phyloP scores from a whole-genome alignment of 75 land plant species.

The Picea sitchensis region DNA sequence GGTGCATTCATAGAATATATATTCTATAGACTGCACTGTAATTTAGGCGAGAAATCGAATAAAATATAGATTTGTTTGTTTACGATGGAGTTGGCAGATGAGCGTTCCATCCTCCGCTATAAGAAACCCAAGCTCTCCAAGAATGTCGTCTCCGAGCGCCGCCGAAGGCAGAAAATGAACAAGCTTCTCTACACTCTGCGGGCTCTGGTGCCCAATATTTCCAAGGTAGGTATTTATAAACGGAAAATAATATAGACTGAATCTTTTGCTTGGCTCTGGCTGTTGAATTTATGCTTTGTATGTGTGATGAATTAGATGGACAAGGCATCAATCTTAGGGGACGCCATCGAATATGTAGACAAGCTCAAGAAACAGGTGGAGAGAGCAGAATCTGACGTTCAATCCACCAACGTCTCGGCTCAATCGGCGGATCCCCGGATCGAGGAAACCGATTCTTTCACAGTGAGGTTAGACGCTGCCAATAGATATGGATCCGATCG shows the following conservation, averaged over 20 bases:
- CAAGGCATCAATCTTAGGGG: slow-evolving; percentile 85
- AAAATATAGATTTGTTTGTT: neutral
- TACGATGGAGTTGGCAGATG: neutral
- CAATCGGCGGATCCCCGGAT: neutral
- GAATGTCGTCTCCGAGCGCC: slow-evolving; percentile 64
- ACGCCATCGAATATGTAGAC: slow-evolving; percentile 67
- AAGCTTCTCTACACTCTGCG: slow-evolving; percentile 82
- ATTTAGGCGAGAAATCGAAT: neutral
- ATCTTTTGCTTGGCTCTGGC: too few species aligned
- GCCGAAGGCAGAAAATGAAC: slow-evolving; percentile 76
- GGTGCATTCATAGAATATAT: too few species aligned
- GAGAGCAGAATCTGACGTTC: slow-evolving; percentile 9
- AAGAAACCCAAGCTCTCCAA: slow-evolving; percentile 4
- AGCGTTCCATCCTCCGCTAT: neutral
- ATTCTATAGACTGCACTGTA: neutral
- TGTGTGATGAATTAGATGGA: slow-evolving; percentile 56
- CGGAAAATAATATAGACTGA: too few species aligned
- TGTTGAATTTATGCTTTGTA: too few species aligned
- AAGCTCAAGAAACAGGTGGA: slow-evolving; percentile 58
- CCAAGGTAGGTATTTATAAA: slow-evolving; percentile 45
- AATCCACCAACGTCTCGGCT: neutral
- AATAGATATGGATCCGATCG: slow-evolving; percentile 2
- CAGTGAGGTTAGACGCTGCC: neutral
- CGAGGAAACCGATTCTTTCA: neutral
- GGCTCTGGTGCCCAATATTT: slow-evolving; percentile 81